Conservation (phyloP, 2,329 filamentous ascomycete genomes). For the Cryphonectria carpinicola region DNA sequence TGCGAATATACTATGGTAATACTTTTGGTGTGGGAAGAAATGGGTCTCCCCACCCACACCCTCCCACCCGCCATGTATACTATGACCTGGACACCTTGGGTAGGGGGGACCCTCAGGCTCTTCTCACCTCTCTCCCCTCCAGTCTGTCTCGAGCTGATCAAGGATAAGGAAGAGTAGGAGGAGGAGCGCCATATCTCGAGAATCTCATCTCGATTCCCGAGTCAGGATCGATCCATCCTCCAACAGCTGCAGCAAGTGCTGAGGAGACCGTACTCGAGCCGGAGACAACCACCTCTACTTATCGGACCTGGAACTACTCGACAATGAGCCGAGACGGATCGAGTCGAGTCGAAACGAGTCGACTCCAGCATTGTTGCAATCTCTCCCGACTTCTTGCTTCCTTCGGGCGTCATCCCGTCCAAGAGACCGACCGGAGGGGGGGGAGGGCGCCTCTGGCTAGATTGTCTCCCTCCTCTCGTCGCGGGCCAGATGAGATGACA, state of each 20-base stretch:
- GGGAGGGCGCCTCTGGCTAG: neutral
- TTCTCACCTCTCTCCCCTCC: neutral
- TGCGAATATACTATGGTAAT: neutral
- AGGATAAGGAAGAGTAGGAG: neutral
- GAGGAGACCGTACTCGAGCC: neutral
- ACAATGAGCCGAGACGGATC: neutral
- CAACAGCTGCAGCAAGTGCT: neutral
- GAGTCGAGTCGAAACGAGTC: neutral
- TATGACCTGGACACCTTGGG: neutral
- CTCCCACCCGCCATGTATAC: neutral
- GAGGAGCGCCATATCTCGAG: neutral
- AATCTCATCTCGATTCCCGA: neutral
- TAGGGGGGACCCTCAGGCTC: neutral
- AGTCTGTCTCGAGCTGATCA: neutral
- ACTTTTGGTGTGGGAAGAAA: neutral
- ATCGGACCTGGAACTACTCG: neutral
- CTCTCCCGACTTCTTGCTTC: neutral
- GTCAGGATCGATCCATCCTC: neutral
- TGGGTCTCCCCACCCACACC: neutral
- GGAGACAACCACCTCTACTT: neutral
- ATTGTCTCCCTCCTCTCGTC: neutral
- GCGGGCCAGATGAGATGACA: neutral
- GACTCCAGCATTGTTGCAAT: neutral
- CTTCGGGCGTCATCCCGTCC: slow-evolving; percentile 5
- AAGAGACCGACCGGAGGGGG: neutral